Conservation (phyloP, 75 land plant genomes). For the Ceratopteris richardii region DNA sequence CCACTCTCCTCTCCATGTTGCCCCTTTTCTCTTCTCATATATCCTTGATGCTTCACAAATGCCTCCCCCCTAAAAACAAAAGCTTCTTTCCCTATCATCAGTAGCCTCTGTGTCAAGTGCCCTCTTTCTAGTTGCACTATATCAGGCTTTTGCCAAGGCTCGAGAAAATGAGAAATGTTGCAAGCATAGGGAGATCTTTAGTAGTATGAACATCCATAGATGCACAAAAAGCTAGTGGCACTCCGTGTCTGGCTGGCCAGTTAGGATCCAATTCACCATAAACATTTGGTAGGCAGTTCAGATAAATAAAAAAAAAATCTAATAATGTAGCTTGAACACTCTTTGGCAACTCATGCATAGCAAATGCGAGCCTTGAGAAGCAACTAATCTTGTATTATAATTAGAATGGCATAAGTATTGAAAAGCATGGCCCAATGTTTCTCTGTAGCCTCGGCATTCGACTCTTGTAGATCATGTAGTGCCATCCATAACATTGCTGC, state of each 20-base stretch:
- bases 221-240: conserved; percentile 76
- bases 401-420: conserved; percentile 77
- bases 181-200: conserved; percentile 83
- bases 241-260: conserved; percentile 93
- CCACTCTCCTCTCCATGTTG: no score
- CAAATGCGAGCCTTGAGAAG: conserved; percentile 85
- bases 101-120: no score
- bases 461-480: no score
- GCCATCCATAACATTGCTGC: no score
- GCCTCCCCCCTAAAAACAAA: no score
- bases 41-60: no score
- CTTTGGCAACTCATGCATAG: conserved; percentile 83
- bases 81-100: no score
- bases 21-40: no score
- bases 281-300: conserved; percentile 48
- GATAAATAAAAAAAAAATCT: conserved; percentile 64
- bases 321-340: conserved; percentile 84
- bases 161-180: conserved; percentile 92
- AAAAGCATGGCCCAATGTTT: no score
- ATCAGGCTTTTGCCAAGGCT: no score
- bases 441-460: no score
- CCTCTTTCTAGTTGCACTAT: no score
- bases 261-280: conserved; percentile 43
- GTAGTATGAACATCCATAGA: conserved; percentile 83
- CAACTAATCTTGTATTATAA: conserved; percentile 84